phyloP scores from a whole-genome alignment of 2,329 filamentous ascomycete species.

The Trichoderma atroviride region DNA sequence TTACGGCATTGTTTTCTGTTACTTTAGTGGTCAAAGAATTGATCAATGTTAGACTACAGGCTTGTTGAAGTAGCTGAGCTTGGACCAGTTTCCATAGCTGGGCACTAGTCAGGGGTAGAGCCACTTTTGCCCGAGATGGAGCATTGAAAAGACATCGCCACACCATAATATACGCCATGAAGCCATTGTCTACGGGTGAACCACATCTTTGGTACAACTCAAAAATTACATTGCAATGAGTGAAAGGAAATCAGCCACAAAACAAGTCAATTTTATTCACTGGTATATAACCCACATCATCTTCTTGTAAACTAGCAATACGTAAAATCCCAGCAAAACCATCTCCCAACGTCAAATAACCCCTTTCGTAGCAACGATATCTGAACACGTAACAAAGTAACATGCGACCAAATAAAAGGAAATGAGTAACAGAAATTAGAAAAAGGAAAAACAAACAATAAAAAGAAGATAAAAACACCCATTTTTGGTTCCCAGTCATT shows the following conservation, averaged over 20 bases:
- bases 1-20: neutral
- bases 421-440: neutral
- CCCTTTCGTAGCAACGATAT: neutral
- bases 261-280: neutral
- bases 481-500: neutral
- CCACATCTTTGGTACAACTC: neutral
- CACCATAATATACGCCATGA: neutral
- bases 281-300: neutral
- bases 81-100: neutral
- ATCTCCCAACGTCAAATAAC: neutral
- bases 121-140: slow-evolving; percentile 12
- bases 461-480: neutral
- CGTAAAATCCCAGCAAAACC: neutral
- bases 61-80: neutral
- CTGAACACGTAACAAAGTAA: neutral
- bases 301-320: neutral
- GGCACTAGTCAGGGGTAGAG: slow-evolving; percentile 12
- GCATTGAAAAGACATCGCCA: neutral
- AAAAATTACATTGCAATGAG: neutral
- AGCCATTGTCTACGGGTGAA: neutral
- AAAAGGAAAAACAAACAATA: neutral
- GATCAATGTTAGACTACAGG: neutral
- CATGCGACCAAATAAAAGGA: neutral
- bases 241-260: neutral
- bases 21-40: neutral